A percentile compares a stretch with the other conserved stretches of the same genome.
Conservation (phyloP, 1,284 basidiomycete genomes). For the Ganoderma boninense region DNA sequence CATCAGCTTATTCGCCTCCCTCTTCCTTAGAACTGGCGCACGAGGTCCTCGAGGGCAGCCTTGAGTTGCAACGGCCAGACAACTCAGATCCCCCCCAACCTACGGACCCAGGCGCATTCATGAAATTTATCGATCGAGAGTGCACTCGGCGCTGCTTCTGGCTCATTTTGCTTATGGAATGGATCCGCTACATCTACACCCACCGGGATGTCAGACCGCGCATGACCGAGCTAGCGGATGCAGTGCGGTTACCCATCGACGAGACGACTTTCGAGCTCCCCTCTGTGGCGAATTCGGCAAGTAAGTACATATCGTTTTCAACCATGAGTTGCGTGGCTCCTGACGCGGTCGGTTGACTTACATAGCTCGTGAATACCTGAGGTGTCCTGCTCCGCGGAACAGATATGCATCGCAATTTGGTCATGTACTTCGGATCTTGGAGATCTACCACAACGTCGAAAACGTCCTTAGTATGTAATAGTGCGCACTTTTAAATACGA, state of each 20-base stretch:
- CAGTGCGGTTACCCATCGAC: constrained; percentile 72
- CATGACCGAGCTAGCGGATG: constrained; percentile 54
- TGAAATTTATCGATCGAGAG: constrained; percentile 71
- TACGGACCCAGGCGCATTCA: constrained; percentile 52
- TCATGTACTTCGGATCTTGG: constrained; percentile 70
- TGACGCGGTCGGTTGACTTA: background rate
- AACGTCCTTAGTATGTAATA: constrained; percentile 40
- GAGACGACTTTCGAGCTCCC: constrained; percentile 80
- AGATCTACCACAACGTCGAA: constrained; percentile 69
- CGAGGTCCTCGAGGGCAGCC: constrained; percentile 69
- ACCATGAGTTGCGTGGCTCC: background rate
- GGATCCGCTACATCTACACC: constrained; percentile 45
- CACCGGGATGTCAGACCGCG: constrained; percentile 41
- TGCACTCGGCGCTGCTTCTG: constrained; percentile 80
- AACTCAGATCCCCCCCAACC: constrained; percentile 60
- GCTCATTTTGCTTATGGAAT: constrained; percentile 65
- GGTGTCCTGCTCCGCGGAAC: constrained; percentile 64
- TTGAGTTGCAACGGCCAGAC: constrained; percentile 69
- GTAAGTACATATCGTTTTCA: constrained; percentile 47
- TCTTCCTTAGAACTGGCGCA: constrained; percentile 68
- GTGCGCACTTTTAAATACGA: background rate
- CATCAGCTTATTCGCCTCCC: constrained; percentile 5
- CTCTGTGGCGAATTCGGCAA: constrained; percentile 65
- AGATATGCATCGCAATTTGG: constrained; percentile 74
- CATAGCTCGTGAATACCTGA: constrained; percentile 64